Base-by-base conservation (phyloP, 1,139 yeast species). In the Suhomyces ambrosiae region DNA sequence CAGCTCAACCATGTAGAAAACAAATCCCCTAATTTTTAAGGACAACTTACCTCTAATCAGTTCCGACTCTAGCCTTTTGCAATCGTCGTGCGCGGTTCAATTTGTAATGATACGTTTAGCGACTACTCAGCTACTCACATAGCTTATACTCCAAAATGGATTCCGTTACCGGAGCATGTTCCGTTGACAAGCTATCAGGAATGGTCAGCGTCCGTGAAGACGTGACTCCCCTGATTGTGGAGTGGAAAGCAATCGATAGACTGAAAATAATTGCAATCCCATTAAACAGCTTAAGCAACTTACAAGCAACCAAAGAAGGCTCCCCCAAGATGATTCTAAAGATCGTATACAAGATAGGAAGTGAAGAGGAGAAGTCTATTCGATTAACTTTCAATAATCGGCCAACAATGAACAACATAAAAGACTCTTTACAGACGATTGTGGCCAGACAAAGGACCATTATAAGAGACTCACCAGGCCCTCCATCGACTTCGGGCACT, bases 261-360 rank as follows among this genome's bases (percentile, higher is more conserved):
- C 76, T 74, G 40, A 64, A 72, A 18, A 50, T 68, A 5, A 62
- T 79, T 12, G 70, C 71, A 44, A 62, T 81, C 16, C 74, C 73
- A 1, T 62, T 85, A 37, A 76, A 76, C 44, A 63, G 74, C 15
- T 71, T 83, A 30, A 65, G 69, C n/a, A 76, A 76, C 42, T 61
- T 88, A 25, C 88, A 84, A 54, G 95, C 90, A 1, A 79, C 95
- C 1, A 84, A 87, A 16, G 83, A 85, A 9, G 65, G 79, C 0
- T 71, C 80, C 23, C 85, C 84, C 13, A 83, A 82, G 52, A 79
- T 85, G 81, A 77, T 80, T 62, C 61, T 88, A 35, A 79, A 79
- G 54, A 65, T 88, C 18, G 63, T 76, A 9, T 74, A 80, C 29
- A 71, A 68, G 36, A 40, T 37, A 5, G 53, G 56, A 1, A 59